Evolutionary conservation across 768 basidiomycete genomes (phyloP).

Genomic region (Phaffia australis): DNA sequence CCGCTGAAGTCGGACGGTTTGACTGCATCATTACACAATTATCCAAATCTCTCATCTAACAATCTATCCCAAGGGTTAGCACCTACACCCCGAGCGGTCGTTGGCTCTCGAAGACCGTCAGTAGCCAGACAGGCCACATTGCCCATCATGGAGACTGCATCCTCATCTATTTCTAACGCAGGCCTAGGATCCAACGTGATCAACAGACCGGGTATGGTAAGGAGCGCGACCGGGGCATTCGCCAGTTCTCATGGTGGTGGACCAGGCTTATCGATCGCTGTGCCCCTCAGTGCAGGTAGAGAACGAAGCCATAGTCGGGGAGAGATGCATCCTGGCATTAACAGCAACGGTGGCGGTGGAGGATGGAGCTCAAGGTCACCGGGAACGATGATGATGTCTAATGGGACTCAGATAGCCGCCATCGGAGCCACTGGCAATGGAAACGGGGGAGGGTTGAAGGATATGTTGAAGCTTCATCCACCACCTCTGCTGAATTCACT

Average conservation of each 20-base stretch:
- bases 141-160: constrained; percentile 46
- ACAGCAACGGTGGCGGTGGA: constrained; percentile 1
- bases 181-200: neutral
- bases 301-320: constrained; percentile 3
- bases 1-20: constrained; percentile 26
- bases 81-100: constrained; percentile 12
- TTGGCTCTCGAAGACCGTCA: constrained; percentile 28
- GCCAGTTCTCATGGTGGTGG: constrained; percentile 1
- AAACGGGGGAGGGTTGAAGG: constrained; percentile 17
- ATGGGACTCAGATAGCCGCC: constrained; percentile 1
- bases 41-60: constrained; percentile 29
- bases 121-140: constrained; percentile 51
- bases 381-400: constrained; percentile 2
- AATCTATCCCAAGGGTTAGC: constrained; percentile 26
- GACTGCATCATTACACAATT: constrained; percentile 30
- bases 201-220: neutral
- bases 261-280: neutral
- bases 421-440: neutral
- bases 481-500: neutral
- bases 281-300: neutral
- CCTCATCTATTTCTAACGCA: neutral
- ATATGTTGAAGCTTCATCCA: constrained; percentile 24
- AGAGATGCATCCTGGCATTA: neutral
- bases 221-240: constrained; percentile 15
- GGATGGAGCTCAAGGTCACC: neutral